Evolutionary conservation across 2,329 filamentous ascomycete species (phyloP).

Genomic region (Aureobasidium pullulans): DNA sequence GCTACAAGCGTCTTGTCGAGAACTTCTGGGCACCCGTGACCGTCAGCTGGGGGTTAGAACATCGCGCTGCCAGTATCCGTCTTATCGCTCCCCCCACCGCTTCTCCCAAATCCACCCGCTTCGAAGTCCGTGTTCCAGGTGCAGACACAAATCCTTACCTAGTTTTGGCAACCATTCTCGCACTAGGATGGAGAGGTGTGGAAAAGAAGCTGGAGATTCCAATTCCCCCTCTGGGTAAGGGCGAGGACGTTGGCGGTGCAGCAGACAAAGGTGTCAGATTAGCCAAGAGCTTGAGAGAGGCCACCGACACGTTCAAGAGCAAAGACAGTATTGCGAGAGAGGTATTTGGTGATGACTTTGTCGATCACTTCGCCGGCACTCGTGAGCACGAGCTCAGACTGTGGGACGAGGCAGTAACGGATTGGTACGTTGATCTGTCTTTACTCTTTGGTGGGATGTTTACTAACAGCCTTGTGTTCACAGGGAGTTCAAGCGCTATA

Average conservation of each 20-base stretch:
- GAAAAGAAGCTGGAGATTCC: constrained; percentile 84
- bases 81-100: constrained; percentile 83
- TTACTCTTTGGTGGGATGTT: background rate
- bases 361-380: constrained; percentile 90
- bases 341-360: constrained; percentile 89
- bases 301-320: constrained; percentile 67
- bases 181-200: constrained; percentile 81
- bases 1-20: constrained; percentile 95
- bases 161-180: constrained; percentile 79
- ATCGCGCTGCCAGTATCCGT: constrained; percentile 84
- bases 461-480: constrained; percentile 9
- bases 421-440: constrained; percentile 61
- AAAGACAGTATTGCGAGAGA: constrained; percentile 83
- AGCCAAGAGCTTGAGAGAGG: constrained; percentile 79
- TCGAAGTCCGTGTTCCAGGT: constrained; percentile 90
- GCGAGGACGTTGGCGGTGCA: constrained; percentile 68
- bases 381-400: constrained; percentile 82
- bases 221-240: constrained; percentile 75
- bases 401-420: constrained; percentile 94
- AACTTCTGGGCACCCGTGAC: constrained; percentile 99
- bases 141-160: constrained; percentile 87
- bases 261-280: constrained; percentile 67
- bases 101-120: constrained; percentile 77
- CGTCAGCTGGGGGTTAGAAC: constrained; percentile 93
- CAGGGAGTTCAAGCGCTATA: constrained; percentile 33